A percentile compares a stretch with the other conserved stretches of the same genome.
Conservation (phyloP, 208 protist genomes). For the Crithidia fasciculata region DNA sequence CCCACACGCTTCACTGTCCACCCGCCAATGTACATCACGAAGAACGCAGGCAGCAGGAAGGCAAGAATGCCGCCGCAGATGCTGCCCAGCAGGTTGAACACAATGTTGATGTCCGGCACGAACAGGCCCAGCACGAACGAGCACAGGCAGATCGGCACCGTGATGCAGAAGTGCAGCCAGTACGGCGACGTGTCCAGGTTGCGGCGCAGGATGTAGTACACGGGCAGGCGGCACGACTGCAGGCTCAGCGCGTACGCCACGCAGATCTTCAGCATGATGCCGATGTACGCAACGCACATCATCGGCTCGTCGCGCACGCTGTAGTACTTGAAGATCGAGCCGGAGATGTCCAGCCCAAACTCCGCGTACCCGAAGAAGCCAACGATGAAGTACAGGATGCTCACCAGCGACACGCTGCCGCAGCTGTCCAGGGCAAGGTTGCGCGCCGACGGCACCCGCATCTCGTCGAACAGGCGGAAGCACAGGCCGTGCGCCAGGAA, state of each 20-base stretch:
- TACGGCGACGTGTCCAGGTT: slow-evolving; percentile 38
- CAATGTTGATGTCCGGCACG: slow-evolving; percentile 68
- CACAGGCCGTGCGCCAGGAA: slow-evolving; percentile 52
- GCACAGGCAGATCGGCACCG: slow-evolving; percentile 25
- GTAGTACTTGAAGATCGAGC: slow-evolving; percentile 48
- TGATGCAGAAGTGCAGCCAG: slow-evolving; percentile 44
- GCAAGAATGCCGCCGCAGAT: slow-evolving; percentile 60
- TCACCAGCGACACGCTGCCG: slow-evolving; percentile 45
- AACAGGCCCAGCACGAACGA: slow-evolving; percentile 62
- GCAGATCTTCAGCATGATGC: slow-evolving; percentile 59
- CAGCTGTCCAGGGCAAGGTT: slow-evolving; percentile 21
- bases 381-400: slow-evolving; percentile 55
- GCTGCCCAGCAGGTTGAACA: slow-evolving; percentile 69
- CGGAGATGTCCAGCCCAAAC: slow-evolving; percentile 39
- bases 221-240: slow-evolving; percentile 40
- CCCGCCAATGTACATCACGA: slow-evolving; percentile 57
- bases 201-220: slow-evolving; percentile 45
- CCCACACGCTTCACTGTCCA: slow-evolving; percentile 47
- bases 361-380: slow-evolving; percentile 76
- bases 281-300: slow-evolving; percentile 57
- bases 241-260: slow-evolving; percentile 54
- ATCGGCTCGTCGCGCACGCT: slow-evolving; percentile 35
- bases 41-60: slow-evolving; percentile 65
- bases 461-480: slow-evolving; percentile 43
- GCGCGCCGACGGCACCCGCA: slow-evolving; percentile 14